These are phyloP conservation scores for Fusarium sp. DNA, from an alignment of 2,329 filamentous ascomycete genomes.

Conservation along the genomic window DNA sequence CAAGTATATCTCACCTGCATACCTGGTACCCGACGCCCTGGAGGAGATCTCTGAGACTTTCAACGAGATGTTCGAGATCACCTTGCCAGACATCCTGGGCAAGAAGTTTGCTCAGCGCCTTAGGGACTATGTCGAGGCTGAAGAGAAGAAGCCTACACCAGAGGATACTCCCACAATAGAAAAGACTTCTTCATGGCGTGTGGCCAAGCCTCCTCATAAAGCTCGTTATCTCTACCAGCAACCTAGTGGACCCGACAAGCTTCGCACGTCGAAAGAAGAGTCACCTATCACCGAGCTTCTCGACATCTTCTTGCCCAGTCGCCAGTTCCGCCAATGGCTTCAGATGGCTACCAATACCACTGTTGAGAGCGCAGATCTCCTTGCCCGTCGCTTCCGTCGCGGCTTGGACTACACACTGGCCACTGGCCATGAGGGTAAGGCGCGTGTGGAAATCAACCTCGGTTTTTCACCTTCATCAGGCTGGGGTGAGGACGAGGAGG, in stretches of 20 bases:
- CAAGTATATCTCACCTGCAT: slow-evolving; percentile 89
- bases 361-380: slow-evolving; percentile 79
- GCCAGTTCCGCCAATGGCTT: slow-evolving; percentile 91
- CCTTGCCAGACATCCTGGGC: slow-evolving; percentile 81
- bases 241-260: slow-evolving; percentile 57
- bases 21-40: slow-evolving; percentile 91
- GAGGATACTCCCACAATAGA: slow-evolving; percentile 69
- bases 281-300: slow-evolving; percentile 82
- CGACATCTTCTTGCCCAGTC: slow-evolving; percentile 84
- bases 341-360: slow-evolving; percentile 82
- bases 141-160: slow-evolving; percentile 67
- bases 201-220: slow-evolving; percentile 92
- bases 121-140: slow-evolving; percentile 76
- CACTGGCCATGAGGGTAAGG: slow-evolving; percentile 81
- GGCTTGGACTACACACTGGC: slow-evolving; percentile 94
- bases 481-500: slow-evolving; percentile 80
- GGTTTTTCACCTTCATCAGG: slow-evolving; percentile 86
- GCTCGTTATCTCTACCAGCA: slow-evolving; percentile 91
- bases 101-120: slow-evolving; percentile 81
- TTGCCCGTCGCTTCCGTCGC: slow-evolving; percentile 88
- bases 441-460: slow-evolving; percentile 88
- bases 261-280: slow-evolving; percentile 56
- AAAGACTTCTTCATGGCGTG: slow-evolving; percentile 73
- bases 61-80: slow-evolving; percentile 84
- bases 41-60: slow-evolving; percentile 86